Conservation (phyloP, 2,329 filamentous ascomycete species). For the Diaporthe eres region DNA sequence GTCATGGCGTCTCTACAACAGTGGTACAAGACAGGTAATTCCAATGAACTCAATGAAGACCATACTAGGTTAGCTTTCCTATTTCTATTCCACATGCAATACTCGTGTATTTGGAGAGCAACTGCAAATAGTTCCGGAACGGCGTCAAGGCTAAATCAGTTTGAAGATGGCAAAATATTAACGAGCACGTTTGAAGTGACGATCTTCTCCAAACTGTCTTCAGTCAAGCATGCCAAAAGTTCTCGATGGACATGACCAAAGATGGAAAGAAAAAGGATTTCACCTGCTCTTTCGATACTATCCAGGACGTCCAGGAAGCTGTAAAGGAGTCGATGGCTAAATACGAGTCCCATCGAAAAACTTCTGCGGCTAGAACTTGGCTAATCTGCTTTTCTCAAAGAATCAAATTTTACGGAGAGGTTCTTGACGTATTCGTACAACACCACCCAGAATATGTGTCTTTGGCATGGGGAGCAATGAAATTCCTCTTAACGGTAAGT, state of each 20-base stretch:
- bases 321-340: not conserved
- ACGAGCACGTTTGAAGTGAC: not conserved
- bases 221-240: not conserved
- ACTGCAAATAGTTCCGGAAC: too few relatives aligned
- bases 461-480: not conserved
- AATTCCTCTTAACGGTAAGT: not conserved
- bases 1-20: too few relatives aligned
- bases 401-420: not conserved
- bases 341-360: not conserved
- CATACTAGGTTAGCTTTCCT: too few relatives aligned
- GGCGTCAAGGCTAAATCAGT: too few relatives aligned
- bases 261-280: not conserved
- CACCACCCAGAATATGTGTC: not conserved
- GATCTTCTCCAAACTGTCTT: not conserved
- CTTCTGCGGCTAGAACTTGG: not conserved
- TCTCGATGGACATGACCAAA: not conserved
- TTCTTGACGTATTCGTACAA: not conserved
- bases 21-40: too few relatives aligned
- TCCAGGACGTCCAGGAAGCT: not conserved
- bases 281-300: not conserved
- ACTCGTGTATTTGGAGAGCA: too few relatives aligned
- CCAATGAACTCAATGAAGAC: too few relatives aligned
- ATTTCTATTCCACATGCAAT: too few relatives aligned
- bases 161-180: not conserved
- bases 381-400: not conserved